Conservation (phyloP, 169 alveolate genomes). For the Plasmodium cynomolgi region DNA sequence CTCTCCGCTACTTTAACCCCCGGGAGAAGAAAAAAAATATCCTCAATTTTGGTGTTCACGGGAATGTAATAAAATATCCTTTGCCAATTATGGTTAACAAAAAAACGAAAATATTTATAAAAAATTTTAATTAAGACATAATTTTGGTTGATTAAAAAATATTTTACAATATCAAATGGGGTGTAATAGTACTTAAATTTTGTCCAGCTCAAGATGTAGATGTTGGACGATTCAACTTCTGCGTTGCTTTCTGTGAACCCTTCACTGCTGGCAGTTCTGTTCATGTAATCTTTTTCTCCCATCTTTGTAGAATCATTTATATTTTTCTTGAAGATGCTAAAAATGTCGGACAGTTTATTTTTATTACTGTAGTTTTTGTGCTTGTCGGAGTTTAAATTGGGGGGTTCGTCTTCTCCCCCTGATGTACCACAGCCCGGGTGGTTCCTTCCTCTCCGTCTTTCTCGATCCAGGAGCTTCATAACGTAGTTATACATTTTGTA, state of each 20-base stretch:
- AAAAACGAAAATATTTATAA: constrained; percentile 54
- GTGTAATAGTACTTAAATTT: constrained; percentile 66
- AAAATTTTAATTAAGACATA: constrained; percentile 53
- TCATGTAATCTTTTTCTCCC: background rate
- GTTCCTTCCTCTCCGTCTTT: background rate
- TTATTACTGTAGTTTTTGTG: background rate
- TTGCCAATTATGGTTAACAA: constrained; percentile 56
- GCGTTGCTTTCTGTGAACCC: background rate
- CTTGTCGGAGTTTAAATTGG: background rate
- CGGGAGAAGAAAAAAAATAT: constrained; percentile 37
- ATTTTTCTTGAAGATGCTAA: constrained; percentile 45
- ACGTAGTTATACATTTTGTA: constrained; percentile 25
- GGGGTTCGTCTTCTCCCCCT: background rate
- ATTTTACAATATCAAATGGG: constrained; percentile 65
- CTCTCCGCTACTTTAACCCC: background rate
- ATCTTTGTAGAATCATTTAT: constrained; percentile 14
- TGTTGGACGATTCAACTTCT: background rate
- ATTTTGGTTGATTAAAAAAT: constrained; percentile 48
- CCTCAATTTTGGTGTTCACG: constrained; percentile 31
- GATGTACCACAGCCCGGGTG: background rate
- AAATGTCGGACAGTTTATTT: constrained; percentile 27
- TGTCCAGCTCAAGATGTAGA: constrained; percentile 51
- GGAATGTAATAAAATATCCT: constrained; percentile 44
- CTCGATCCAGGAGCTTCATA: constrained; percentile 36
- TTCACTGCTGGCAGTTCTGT: background rate